phyloP scores from a whole-genome alignment of 148 eudicot species.

The Spergularia marina region DNA sequence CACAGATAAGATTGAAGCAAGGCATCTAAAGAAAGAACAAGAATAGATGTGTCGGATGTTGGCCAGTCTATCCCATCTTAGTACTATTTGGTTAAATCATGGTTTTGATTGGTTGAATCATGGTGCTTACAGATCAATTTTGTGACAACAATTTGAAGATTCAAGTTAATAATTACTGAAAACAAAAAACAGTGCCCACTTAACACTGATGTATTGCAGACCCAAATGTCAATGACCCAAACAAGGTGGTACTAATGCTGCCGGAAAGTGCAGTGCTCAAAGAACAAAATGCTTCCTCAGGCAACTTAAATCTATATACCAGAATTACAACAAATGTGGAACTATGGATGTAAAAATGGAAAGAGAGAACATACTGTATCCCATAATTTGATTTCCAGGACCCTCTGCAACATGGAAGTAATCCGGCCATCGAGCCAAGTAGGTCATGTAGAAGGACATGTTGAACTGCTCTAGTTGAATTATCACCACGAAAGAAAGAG shows the following conservation, averaged over 20 bases:
- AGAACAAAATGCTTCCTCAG: neutral
- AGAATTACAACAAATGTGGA: neutral
- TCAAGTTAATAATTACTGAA: neutral
- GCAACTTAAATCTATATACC: neutral
- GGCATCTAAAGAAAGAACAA: too few relatives aligned
- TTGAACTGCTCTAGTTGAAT: slow-evolving; percentile 60
- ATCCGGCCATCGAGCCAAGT: slow-evolving; percentile 95
- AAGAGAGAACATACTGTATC: slow-evolving; percentile 60
- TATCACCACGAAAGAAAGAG: neutral
- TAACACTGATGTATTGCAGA: neutral
- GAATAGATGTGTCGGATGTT: too few relatives aligned
- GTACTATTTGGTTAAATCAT: neutral
- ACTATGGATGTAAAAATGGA: neutral
- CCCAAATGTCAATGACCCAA: neutral
- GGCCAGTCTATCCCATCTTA: neutral
- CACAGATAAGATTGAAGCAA: too few relatives aligned
- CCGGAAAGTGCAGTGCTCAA: neutral
- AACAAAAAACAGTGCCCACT: neutral
- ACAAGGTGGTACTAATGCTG: neutral
- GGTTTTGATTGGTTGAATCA: neutral
- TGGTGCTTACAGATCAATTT: neutral
- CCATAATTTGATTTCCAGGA: slow-evolving; percentile 85
- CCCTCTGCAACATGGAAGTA: slow-evolving; percentile 94
- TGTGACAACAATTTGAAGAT: too few relatives aligned
- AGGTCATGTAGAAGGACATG: slow-evolving; percentile 98